Percentiles rank a stretch among this genome's conserved stretches.
These are phyloP conservation scores for Conticribra guillardii DNA, from an alignment of 108 stramenopile genomes.

Conservation along the genomic window DNA sequence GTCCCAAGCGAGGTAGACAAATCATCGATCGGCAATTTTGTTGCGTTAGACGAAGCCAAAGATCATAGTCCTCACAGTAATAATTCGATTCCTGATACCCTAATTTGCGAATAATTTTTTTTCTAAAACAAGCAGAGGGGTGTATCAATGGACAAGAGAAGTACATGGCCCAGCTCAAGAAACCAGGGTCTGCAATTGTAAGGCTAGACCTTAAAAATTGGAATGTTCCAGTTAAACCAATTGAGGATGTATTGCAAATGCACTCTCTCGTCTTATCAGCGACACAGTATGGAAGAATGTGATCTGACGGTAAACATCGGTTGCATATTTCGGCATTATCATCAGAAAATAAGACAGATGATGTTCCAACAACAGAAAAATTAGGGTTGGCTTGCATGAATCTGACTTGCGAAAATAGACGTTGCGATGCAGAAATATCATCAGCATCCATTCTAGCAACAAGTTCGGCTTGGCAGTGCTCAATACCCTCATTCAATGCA, in stretches of 20 bases:
- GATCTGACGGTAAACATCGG: no score
- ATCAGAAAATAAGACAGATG: constrained; percentile 21
- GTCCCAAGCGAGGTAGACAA: constrained; percentile 39
- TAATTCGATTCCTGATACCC: constrained; percentile 36
- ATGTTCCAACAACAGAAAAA: constrained; percentile 42
- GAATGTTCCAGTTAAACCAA: background rate
- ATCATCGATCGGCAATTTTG: constrained; percentile 25
- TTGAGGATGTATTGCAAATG: background rate
- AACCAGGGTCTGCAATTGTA: constrained; percentile 36
- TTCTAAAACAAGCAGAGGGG: constrained; percentile 45
- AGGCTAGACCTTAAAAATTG: constrained; percentile 22
- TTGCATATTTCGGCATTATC: constrained; percentile 1
- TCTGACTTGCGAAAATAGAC: constrained; percentile 31
- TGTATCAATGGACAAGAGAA: constrained; percentile 49
- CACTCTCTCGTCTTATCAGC: constrained; percentile 5
- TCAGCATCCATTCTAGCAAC: constrained; percentile 61
- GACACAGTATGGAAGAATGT: background rate
- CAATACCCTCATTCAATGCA: constrained; percentile 51
- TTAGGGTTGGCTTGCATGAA: constrained; percentile 27
- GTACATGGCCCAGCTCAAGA: constrained; percentile 50
- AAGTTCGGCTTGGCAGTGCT: constrained; percentile 23
- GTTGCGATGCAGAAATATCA: constrained; percentile 33
- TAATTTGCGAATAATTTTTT: constrained; percentile 11
- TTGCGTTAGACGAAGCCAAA: constrained; percentile 47
- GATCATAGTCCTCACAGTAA: constrained; percentile 54